Base-by-base conservation (phyloP, 768 basidiomycete species). In the Psilocybe sp. region DNA sequence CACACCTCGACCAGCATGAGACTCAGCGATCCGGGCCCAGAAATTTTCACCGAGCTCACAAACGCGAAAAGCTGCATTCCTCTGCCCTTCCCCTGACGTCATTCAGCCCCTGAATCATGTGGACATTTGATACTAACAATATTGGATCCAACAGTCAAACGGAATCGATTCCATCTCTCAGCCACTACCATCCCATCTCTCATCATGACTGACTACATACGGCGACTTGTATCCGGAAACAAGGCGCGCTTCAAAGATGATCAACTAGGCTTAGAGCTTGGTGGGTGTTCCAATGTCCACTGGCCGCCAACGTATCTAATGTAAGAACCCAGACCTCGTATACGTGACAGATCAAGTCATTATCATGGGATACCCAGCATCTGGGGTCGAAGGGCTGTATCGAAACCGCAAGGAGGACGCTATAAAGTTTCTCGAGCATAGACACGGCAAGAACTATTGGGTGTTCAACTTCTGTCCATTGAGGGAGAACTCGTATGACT, bases 391-490 rank as follows among this genome's bases (percentile, higher is more conserved):
- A 57, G 78, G 85, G 1, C 63, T 89, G 36, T 96, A 96, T 58
- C 78, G 92, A 38, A 96, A 96, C 60, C 76, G 74, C 32, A 73
- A 87, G 34, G 80, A 84, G 20, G 89, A 94, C 60, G 87, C 85
- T 1, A 82, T 83, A 55, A 77, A 74, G 36, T 92, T 94, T 64
- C 74, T 93, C 5, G 82, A 88, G 20, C 71, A 81, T 46, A 74
- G 84, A 40, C 90, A 93, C 59, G 80, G 81, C 4, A 76, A 82
- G 59, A 83, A 90, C 59, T 94, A 81, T 63, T 89, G 90, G 85
- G 80, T 94, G 9, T 93, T 90, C 76, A 94, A 96, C 64, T 83
- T 94, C 51, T 94, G 92, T 56, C 91, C 92, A 0, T 58, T 85
- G 7, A 75, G 72, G 54, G 92, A 94, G 66, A 94, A 94, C 62